phyloP scores from a whole-genome alignment of 2,329 filamentous ascomycete genomes.

The Aphanoascus verrucosus region DNA sequence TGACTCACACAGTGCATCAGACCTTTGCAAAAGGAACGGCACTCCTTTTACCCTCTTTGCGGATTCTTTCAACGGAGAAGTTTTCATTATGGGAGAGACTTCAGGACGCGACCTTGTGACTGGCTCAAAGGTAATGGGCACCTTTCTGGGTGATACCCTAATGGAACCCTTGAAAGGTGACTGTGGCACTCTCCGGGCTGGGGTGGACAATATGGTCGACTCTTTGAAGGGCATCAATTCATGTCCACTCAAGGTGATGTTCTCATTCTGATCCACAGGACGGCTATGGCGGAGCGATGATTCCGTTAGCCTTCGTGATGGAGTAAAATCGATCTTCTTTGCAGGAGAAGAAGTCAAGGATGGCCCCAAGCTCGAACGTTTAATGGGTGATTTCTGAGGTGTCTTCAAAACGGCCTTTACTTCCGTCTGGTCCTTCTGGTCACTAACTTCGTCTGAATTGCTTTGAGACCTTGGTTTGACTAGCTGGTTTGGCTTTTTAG shows the following conservation, averaged over 20 bases:
- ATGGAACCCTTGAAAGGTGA: constrained; percentile 37
- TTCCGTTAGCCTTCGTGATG: constrained; percentile 6
- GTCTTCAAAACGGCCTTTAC: constrained; percentile 27
- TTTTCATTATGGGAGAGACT: constrained; percentile 1
- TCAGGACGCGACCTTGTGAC: constrained; percentile 18
- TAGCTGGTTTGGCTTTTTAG: constrained; percentile 40
- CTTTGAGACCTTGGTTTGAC: constrained; percentile 32
- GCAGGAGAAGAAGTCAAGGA: constrained; percentile 28
- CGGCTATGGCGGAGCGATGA: background rate
- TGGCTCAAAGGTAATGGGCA: constrained; percentile 20
- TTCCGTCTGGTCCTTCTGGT: constrained; percentile 36
- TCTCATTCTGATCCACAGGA: background rate
- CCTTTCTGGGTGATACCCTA: constrained; percentile 33
- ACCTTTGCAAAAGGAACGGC: constrained; percentile 28
- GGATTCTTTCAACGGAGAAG: constrained; percentile 35
- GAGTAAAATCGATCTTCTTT: constrained; percentile 29
- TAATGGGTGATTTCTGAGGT: constrained; percentile 28
- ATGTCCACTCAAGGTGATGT: background rate
- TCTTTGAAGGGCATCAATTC: constrained; percentile 22
- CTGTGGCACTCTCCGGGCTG: constrained; percentile 35
- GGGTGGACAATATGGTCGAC: constrained; percentile 31
- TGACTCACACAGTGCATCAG: constrained; percentile 25
- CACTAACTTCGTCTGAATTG: constrained; percentile 21
- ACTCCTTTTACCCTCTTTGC: constrained; percentile 34
- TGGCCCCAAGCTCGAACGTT: constrained; percentile 20